Evolutionary conservation across 306 rosid genomes (phyloP).

Genomic region (Dalbergia cultrata): DNA sequence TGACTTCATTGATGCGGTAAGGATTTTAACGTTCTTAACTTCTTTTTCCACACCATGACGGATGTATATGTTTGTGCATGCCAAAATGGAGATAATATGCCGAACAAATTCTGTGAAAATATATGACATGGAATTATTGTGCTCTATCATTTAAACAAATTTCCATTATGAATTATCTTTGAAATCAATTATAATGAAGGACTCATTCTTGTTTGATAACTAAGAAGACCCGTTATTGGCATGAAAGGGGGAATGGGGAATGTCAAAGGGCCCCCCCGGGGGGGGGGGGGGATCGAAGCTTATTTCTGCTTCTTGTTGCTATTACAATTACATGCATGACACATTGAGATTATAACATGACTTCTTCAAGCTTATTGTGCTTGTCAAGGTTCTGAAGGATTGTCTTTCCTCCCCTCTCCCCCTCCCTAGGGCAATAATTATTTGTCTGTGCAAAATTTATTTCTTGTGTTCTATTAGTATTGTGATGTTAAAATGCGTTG

Average conservation of each 20-base stretch:
- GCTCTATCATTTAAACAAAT: not conserved
- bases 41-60: not conserved
- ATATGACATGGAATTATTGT: constrained; percentile 5
- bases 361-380: constrained; percentile 5
- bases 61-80: constrained; percentile 1
- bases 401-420: not conserved
- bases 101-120: not conserved
- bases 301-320: not conserved
- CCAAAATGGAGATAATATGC: constrained; percentile 25
- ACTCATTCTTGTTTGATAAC: not conserved
- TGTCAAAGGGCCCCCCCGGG: no score
- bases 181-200: constrained; percentile 19
- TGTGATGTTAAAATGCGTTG: constrained; percentile 31
- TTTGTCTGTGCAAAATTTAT: constrained; percentile 11
- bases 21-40: constrained; percentile 48
- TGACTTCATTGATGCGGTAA: constrained; percentile 93
- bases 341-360: constrained; percentile 6
- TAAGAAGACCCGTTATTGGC: constrained; percentile 9
- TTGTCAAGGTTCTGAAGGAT: constrained; percentile 15
- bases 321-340: constrained; percentile 5
- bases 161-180: not conserved
- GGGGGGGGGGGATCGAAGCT: not conserved
- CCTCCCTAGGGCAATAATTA: not conserved
- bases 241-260: constrained; percentile 20
- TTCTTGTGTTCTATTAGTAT: constrained; percentile 27